phyloP scores from a whole-genome alignment of 805 yeast species.

The Yamadazyma scolyti region DNA sequence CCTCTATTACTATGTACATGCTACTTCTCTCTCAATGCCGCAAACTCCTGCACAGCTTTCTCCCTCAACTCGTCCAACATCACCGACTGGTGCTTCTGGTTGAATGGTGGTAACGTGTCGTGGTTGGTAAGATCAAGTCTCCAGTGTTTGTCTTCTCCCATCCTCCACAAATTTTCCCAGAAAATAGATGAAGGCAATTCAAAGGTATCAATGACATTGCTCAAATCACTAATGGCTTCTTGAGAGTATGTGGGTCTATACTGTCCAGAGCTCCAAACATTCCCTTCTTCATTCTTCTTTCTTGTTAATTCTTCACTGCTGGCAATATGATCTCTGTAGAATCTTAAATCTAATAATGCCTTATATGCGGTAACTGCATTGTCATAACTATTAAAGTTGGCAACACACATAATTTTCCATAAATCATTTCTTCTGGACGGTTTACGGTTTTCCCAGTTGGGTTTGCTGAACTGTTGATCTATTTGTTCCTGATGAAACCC shows the following conservation, averaged over 20 bases:
- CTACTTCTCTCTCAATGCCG: constrained; percentile 19
- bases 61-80: constrained; percentile 58
- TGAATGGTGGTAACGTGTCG: constrained; percentile 51
- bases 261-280: constrained; percentile 83
- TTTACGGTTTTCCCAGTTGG: constrained; percentile 84
- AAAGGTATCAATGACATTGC: constrained; percentile 64
- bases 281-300: constrained; percentile 69
- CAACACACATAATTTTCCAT: constrained; percentile 90
- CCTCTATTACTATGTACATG: too few relatives aligned
- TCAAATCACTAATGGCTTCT: constrained; percentile 85
- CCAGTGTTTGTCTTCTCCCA: constrained; percentile 81
- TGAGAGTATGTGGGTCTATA: constrained; percentile 87
- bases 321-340: constrained; percentile 66
- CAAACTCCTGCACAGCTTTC: constrained; percentile 33
- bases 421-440: constrained; percentile 81
- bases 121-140: constrained; percentile 54
- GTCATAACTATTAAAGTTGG: constrained; percentile 57
- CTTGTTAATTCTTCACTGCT: constrained; percentile 62
- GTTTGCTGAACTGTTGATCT: constrained; percentile 67
- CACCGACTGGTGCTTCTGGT: constrained; percentile 65
- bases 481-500: constrained; percentile 57
- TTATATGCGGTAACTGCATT: constrained; percentile 70
- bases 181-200: constrained; percentile 48
- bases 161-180: constrained; percentile 89
- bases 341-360: constrained; percentile 69